Evolutionary conservation across 805 yeast species (phyloP), one percentile per base, ranked within the genome.

Genomic region (Pichia paraexigua): DNA sequence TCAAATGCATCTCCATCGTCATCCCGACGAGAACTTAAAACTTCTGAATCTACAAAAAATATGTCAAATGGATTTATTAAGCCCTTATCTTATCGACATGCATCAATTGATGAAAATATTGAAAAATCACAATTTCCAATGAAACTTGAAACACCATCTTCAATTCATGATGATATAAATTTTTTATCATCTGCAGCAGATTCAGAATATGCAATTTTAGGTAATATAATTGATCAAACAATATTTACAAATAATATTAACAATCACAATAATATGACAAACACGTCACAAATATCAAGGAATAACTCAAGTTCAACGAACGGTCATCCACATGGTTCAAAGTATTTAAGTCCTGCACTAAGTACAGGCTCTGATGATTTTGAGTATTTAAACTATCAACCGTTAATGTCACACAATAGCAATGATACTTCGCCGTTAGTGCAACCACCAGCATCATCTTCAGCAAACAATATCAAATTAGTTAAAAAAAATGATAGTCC

Each of bases 131-230:
- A 30, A 30, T 12, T 30, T 7, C 35, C 35, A 7, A 35, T 24
- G 12, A 22, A 22, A 8, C 13, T 22, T 41, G 30, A 41, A 24
- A 17, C 44, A 6, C 22, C 46, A 9, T 45, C 18, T 21, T 30
- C 47, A 24, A 45, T 28, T 12, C 47, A 37, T 20, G 37, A 43
- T 18, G 49, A 78, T 60, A 52, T 55, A 13, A 60, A 77, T 53
- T 85, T 85, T 58, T 61, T 84, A 53, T 82, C 89, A 1, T 71
- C 78, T 37, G 90, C 94, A 1, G 90, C 88, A 0, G 85, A 83
- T 60, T 69, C 83, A 48, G 94, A 85, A 58, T 85, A 85, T 58
- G 76, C 87, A 3, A 80, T 85, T 4, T 66, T 85, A 30, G 83
- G 89, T 10, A 79, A 75, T 53, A 84, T 85, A 47, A 74, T 83